phyloP scores from a whole-genome alignment of 1,139 yeast genomes.

The Magnusiomyces ingens region DNA sequence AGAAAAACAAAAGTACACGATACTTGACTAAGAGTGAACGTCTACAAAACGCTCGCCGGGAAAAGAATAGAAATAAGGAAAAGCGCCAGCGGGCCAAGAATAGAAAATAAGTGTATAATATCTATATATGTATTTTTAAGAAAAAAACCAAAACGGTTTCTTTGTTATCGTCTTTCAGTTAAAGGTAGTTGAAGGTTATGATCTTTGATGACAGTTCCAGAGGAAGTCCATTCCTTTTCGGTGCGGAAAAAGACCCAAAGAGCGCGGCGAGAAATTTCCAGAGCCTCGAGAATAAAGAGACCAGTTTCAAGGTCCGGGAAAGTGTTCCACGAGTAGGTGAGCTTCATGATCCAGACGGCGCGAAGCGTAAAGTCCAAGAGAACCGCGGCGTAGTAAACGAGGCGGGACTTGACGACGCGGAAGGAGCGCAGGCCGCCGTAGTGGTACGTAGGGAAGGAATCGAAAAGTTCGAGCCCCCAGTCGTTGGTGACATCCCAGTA shows the following conservation, averaged over 20 bases:
- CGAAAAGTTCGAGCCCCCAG: conserved; percentile 63
- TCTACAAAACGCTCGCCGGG: conserved; percentile 59
- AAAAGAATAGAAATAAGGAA: conserved; percentile 28
- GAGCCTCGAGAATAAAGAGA: conserved; percentile 52
- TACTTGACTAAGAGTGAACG: conserved; percentile 77
- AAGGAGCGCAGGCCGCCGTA: conserved; percentile 15
- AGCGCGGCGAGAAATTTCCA: conserved; percentile 79
- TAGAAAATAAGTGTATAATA: background rate
- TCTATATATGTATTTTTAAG: background rate
- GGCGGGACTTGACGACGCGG: conserved; percentile 20
- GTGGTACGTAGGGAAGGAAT: conserved; percentile 14
- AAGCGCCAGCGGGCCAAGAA: conserved; percentile 13
- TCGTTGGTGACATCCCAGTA: conserved; percentile 86
- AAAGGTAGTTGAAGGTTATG: conserved; percentile 1
- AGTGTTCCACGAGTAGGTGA: conserved; percentile 29
- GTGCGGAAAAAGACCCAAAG: conserved; percentile 82
- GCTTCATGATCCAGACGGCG: conserved; percentile 66
- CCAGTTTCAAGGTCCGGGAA: conserved; percentile 49
- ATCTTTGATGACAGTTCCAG: background rate
- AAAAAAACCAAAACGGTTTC: background rate
- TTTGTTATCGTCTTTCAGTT: background rate
- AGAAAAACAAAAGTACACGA: conserved; percentile 67
- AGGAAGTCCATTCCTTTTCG: conserved; percentile 59
- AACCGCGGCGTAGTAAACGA: conserved; percentile 50
- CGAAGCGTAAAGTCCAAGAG: conserved; percentile 55